Evolutionary conservation across 2,329 filamentous ascomycete species (phyloP), one percentile per base, ranked within the genome.

Genomic region (Xylariaceae sp.): DNA sequence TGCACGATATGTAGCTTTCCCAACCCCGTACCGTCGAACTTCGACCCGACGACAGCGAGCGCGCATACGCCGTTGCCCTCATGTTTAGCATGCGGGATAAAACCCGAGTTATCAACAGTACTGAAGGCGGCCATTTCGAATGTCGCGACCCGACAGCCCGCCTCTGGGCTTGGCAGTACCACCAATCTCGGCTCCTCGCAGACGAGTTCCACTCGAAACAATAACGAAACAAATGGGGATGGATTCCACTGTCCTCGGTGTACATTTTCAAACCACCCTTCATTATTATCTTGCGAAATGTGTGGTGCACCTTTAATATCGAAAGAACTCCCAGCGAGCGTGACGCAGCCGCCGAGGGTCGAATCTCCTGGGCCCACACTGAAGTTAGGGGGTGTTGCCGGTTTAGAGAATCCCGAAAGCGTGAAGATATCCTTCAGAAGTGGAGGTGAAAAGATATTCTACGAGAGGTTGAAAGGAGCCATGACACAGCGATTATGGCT

Each of bases 401-500:
- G 73, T 3, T 64, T 73, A 2, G 87, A 91, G 54, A 83, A 81
- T 2, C 81, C 81, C 2, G 90, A 95, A 64, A 88, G 83, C 64
- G 85, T 97, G 67, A 99, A 97, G 72, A 78, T 99, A 45, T 97
- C 94, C 0, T 99, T 99, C 68, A 87, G 94, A 37, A 84, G 80
- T 39, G 92, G 93, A 2, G 94, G 94, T 0, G 93, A 92, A 62
- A 93, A 92, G 74, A 88, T 91, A 4, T 96, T 99, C 65, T 86
- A 89, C 66, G 94, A 97, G 67, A 83, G 92, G 52, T 79, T 99
- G 1, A 97, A 96, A 70, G 86, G 86, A 5, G 89, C 92, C 7
- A 83, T 97, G 74, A 87, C 92, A 1, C 94, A 99, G 73, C 85
- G 94, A 11, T 97, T 97, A 78, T 99, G 94, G 94, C 81, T 99